Base-by-base conservation (phyloP, 805 yeast species). In the Candida silvicultrix region DNA sequence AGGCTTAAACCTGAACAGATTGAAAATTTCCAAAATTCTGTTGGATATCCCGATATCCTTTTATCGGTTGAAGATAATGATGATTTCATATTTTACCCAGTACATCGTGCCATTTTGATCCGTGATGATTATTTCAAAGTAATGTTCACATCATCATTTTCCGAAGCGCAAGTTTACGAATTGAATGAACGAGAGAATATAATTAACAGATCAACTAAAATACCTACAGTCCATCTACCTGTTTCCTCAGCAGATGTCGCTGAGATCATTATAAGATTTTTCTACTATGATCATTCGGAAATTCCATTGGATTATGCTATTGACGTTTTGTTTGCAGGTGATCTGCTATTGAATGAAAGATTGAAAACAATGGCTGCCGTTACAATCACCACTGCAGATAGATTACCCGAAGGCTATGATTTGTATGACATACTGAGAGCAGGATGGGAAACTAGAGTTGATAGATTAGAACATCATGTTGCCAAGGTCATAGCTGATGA, bases 361-460 rank as follows among this genome's bases (percentile, higher is more conserved):
- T 68, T 85, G 45, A 83, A 84, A 60, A 73, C 81, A 2, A 68
- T 80, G 68, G 81, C 87, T 37, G 81, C 87, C 0, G 67, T 68
- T 3, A 53, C 63, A 0, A 58, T 69, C 14, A 66, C 70, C 0
- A 68, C 67, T 16, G 47, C 63, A 0, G 44, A 57, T n/a, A 58
- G 57, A 15, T 42, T 53, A n/a, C 55, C 64, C 14, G 51, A 58
- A 1, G 40, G 50, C 3, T 66, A 69, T 45, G 65, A 76, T 19
- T 65, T 80, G 0, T 83, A 69, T 57, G 85, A 82, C 23, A 65
- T 84, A 15, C 62, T 86, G 21, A 64, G 80, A 44, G 75, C 83
- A 1, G 80, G 84, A 0, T 86, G 95, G 94, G 75, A 73, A 16
- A 75, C 85, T 0, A 66, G 83, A 34, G 67, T 83, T 41, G 84